Percentiles rank a stretch among this genome's conserved stretches.
These are phyloP conservation scores for Phaffomyces thermotolerans DNA, from an alignment of 805 yeast species.

Conservation along the genomic window DNA sequence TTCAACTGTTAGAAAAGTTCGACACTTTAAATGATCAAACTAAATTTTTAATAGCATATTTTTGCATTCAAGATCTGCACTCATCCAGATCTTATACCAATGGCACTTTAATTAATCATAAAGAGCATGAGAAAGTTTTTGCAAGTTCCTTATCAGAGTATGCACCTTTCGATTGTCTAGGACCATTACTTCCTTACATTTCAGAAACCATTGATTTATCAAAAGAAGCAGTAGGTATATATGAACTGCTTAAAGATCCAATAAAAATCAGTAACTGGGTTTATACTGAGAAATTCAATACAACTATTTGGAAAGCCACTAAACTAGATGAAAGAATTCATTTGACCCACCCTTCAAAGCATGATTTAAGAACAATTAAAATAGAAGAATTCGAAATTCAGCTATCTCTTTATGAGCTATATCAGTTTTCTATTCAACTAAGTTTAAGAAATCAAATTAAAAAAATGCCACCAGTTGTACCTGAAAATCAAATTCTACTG, in stretches of 20 bases:
- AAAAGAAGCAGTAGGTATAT: background rate
- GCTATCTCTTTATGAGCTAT: conserved; percentile 3
- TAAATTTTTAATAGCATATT: background rate
- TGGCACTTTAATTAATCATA: background rate
- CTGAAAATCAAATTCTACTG: conserved; percentile 1
- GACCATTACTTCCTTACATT: background rate
- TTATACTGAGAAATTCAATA: conserved; percentile 3
- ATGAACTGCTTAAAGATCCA: conserved; percentile 1
- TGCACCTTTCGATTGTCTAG: conserved; percentile 3
- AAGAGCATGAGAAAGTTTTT: background rate
- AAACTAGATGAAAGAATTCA: conserved; percentile 1
- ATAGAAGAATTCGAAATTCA: conserved; percentile 2
- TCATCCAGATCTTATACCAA: background rate
- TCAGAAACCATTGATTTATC: conserved; percentile 1
- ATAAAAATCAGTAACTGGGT: conserved; percentile 1
- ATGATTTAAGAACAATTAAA: conserved; percentile 2
- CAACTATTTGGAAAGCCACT: background rate
- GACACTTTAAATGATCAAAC: background rate
- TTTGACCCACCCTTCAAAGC: conserved; percentile 2
- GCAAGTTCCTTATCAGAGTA: background rate
- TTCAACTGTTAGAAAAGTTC: background rate
- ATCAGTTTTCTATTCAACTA: conserved; percentile 1
- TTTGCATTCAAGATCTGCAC: background rate
- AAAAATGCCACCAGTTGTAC: conserved; percentile 1
- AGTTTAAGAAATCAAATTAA: conserved; percentile 1